Evolutionary conservation across 1,284 basidiomycete genomes (phyloP), one percentile per base, ranked within the genome.

Genomic region (Puccinia hordei): DNA sequence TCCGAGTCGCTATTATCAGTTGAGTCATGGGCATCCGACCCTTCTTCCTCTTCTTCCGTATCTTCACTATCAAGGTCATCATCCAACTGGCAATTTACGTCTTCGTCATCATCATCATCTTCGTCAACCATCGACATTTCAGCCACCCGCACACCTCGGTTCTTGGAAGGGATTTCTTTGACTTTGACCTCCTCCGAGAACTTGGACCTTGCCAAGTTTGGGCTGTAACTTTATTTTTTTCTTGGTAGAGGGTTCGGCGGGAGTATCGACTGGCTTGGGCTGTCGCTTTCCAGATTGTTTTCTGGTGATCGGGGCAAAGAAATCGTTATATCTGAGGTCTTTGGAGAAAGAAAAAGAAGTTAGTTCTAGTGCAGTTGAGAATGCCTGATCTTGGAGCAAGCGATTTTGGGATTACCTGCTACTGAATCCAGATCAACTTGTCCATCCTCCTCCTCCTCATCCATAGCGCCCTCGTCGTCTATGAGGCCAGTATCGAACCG

Each of bases 31-130:
- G 5, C 41, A 15, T 22, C 30, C 27, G 83, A 83, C 0, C 83
- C 83, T 2, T 82, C 82, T n/a, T 82, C 82, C 6, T 75, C 81
- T 12, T 81, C 76, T 6, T 71, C 81, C 27, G 69, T 81, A 73
- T 61, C 73, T 44, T 74, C 51, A 44, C 38, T 55, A 19, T 79
- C 75, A 51, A 69, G 72, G 13, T 81, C 82, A 63, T 72, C 82
- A 41, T 81, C 82, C 82, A 77, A 27, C 73, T 81, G 82, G 92
- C 85, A 46, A 38, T 86, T 85, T 12, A 84, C 84, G 44, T 82
- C 85, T 33, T 88, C 87, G 81, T 88, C 87, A 19, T 88, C 89
- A 51, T 88, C 89, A 53, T 81, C 53, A 51, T 82, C 81, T 2
- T 68, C 57, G 3, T 79, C 73, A 10, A 6, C 35, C 19, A 15